Evolutionary conservation across 768 basidiomycete genomes (phyloP), one percentile per base, ranked within the genome.

Genomic region (Mrakia blollopis): DNA sequence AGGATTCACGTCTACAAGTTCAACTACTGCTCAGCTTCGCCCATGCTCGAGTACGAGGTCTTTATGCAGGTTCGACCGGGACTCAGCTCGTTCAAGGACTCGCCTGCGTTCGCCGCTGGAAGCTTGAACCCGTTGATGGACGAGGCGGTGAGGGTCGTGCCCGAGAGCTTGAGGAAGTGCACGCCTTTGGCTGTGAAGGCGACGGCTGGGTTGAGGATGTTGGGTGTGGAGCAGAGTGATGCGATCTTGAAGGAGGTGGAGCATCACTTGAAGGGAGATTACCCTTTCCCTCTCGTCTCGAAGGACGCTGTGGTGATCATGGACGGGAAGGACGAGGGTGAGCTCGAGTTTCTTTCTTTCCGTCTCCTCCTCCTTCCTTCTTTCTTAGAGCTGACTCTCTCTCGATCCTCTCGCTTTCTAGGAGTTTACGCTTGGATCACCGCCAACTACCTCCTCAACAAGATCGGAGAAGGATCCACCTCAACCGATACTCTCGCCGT

Each of bases 1-100:
- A 89, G 97, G 25, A 94, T 98, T 81, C 97, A 99, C 87, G 88
- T 98, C 44, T 99, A 98, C 90, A 98, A 97, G 82, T 98, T 98
- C 89, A 87, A 96, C 87, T 90, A 94, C 86, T 94, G 94, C 85
- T 86, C 86, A 0, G 83, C 90, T 0, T 88, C 91, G 0, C 89
- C 94, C 1, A 82, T 86, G 30, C 92, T 92, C 84, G 96, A 98
- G 83, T 94, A 94, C 85, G 97, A 99, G 82, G 91, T 91, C 10
- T 98, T 98, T 87, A 88, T 88, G 81, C 88, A 89, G 87, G 89
- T 87, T 10, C 87, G 91, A 37, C 93, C 92, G 0, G 95, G 96
- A 0, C 85, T 98, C 3, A 93, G 91, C 0, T 81, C 85, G 0
- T 94, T 72, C 62, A 35, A 87, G 81, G 85, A 85, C 0, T 67